Evolutionary conservation across 1,284 basidiomycete genomes (phyloP).

Genomic region (Ganoderma sp.): DNA sequence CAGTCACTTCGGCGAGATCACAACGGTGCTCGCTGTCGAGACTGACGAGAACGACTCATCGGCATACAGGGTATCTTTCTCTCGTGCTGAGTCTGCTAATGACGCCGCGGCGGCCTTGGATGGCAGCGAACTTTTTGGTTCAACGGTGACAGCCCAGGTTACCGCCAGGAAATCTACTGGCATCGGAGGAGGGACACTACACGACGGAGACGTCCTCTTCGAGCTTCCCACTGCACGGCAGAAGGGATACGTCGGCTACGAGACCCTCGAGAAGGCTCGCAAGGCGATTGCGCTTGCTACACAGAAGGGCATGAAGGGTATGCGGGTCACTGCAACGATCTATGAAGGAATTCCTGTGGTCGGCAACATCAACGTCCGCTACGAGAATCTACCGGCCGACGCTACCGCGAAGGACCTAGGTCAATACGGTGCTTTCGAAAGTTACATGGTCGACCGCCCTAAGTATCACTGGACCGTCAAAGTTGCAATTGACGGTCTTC

Average conservation of each 20-base stretch:
- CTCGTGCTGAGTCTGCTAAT: slow-evolving; percentile 52
- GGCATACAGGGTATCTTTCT: slow-evolving; percentile 51
- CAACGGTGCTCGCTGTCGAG: slow-evolving; percentile 44
- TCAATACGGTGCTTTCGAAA: slow-evolving; percentile 45
- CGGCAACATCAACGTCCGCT: slow-evolving; percentile 60
- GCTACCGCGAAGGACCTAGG: slow-evolving; percentile 49
- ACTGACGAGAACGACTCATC: slow-evolving; percentile 10
- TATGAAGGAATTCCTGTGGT: slow-evolving; percentile 63
- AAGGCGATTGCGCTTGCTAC: slow-evolving; percentile 50
- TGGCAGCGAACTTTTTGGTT: slow-evolving; percentile 46
- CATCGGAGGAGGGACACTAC: slow-evolving; percentile 45
- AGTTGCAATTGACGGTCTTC: slow-evolving; percentile 48
- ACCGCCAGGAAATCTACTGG: slow-evolving; percentile 43
- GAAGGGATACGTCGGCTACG: slow-evolving; percentile 64
- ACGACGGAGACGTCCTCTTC: slow-evolving; percentile 57
- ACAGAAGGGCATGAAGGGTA: slow-evolving; percentile 44
- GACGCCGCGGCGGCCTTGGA: slow-evolving; percentile 56
- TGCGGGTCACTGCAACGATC: slow-evolving; percentile 50
- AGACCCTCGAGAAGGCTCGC: slow-evolving; percentile 51
- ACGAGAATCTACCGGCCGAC: slow-evolving; percentile 56
- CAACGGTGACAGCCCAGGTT: slow-evolving; percentile 48
- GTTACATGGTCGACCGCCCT: slow-evolving; percentile 36
- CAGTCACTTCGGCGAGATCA: slow-evolving; percentile 51
- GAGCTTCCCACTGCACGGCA: slow-evolving; percentile 51
- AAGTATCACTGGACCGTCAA: slow-evolving; percentile 52